These are phyloP conservation scores for Heritiera littoralis DNA, from an alignment of 345 rosid species.

Conservation along the genomic window DNA sequence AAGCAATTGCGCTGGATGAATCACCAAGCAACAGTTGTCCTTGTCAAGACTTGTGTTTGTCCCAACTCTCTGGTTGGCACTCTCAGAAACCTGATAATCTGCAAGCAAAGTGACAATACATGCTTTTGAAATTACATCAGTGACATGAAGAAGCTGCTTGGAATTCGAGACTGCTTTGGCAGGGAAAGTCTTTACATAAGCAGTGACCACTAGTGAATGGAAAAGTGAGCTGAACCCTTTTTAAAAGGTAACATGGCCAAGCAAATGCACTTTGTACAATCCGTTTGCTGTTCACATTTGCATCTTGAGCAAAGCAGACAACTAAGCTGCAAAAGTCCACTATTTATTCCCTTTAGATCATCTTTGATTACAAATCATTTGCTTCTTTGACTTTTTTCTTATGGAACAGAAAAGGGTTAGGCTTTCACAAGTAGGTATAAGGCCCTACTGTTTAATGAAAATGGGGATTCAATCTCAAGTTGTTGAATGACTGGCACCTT, in stretches of 20 bases:
- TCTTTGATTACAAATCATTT: conserved; percentile 14
- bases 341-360: background rate
- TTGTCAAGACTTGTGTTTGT: conserved; percentile 11
- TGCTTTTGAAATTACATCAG: background rate
- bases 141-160: background rate
- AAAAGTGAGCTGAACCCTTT: background rate
- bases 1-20: background rate
- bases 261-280: background rate
- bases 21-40: conserved; percentile 18
- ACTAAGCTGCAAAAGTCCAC: conserved; percentile 7
- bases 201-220: background rate
- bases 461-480: background rate
- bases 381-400: conserved; percentile 11
- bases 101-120: background rate
- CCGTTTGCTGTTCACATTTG: conserved; percentile 9
- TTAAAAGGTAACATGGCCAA: background rate
- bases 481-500: background rate
- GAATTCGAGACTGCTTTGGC: background rate
- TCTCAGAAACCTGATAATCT: background rate
- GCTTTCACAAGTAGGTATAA: background rate
- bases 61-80: conserved; percentile 23
- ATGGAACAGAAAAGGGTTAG: background rate
- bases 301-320: background rate
- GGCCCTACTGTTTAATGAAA: background rate
- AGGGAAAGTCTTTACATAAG: background rate